Evolutionary conservation across 441 rosid species (phyloP).

Genomic region (Adansonia gregorii): DNA sequence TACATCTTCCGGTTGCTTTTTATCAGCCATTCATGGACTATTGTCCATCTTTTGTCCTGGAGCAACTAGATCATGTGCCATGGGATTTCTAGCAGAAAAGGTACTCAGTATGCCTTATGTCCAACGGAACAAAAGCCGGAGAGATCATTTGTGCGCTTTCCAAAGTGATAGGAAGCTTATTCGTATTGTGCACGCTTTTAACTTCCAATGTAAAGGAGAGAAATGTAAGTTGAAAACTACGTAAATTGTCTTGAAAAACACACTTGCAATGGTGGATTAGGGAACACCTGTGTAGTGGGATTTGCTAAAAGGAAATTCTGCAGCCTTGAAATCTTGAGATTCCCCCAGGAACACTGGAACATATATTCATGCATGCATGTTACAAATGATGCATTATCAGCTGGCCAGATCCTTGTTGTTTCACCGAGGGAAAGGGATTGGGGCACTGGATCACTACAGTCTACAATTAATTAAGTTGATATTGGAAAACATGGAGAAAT

Average conservation of each 20-base stretch:
- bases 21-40: not conserved
- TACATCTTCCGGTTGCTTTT: not conserved
- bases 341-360: not conserved
- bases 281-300: slow-evolving; percentile 5
- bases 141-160: not conserved
- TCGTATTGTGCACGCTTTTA: not conserved
- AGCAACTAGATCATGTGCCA: not conserved
- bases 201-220: not conserved
- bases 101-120: not conserved
- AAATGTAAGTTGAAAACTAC: not conserved
- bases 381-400: not conserved
- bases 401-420: not conserved
- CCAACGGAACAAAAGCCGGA: slow-evolving; percentile 8
- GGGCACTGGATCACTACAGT: not conserved
- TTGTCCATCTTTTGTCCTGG: not conserved
- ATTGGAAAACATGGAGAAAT: not conserved
- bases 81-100: not conserved
- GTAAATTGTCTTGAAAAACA: not conserved
- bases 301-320: not conserved
- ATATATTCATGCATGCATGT: slow-evolving; percentile 14
- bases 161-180: slow-evolving; percentile 3
- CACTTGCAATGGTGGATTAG: not conserved
- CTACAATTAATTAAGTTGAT: not conserved
- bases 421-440: not conserved
- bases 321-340: slow-evolving; percentile 9